Evolutionary conservation across 2,329 filamentous ascomycete species (phyloP), one percentile per base, ranked within the genome.

Genomic region (Aspergillus awamori): DNA sequence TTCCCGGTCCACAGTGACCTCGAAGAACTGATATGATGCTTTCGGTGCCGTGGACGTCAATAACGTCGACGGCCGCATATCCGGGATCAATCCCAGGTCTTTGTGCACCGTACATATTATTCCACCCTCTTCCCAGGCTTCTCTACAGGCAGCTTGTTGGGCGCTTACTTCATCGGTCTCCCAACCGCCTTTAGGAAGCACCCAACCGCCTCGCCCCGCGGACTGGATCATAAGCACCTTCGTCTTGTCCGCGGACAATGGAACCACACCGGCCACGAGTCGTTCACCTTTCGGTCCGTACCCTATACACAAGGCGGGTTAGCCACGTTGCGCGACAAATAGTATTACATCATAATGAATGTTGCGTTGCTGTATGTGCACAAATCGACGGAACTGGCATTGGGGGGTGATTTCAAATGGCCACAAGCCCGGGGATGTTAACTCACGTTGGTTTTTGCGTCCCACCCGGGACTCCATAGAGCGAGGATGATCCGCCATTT

Each of bases 41-140:
- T 94, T 94, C 39, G 91, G 92, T 6, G 92, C 84, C 53, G 82
- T 75, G n/a, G 78, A 71, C 28, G 82, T 83, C 64, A 86, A 73
- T 65, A 85, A 78, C 22, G 79, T 75, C 26, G 80, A 74, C 52
- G 80, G 85, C 60, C 93, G 87, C 75, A 88, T 90, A 79, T 99
- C 95, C 58, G 88, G 82, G 69, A 99, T 96, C 66, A 89, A 85
- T 65, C 93, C 93, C 54, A 99, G 85, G 76, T 97, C 92, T 75
- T 89, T 90, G 70, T 90, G 88, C 76, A 97, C 89, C 61, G 86
- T 89, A 77, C 94, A 91, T 70, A 90, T 84, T 72, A 98, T 96
- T 71, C 95, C 95, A 45, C 93, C 95, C 81, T 98, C 95, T 81
- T 98, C 95, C 95, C 95, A 98, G 63, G 95, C 95, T 79, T 99